phyloP scores from a whole-genome alignment of 306 rosid species.

The Castanea sativa region DNA sequence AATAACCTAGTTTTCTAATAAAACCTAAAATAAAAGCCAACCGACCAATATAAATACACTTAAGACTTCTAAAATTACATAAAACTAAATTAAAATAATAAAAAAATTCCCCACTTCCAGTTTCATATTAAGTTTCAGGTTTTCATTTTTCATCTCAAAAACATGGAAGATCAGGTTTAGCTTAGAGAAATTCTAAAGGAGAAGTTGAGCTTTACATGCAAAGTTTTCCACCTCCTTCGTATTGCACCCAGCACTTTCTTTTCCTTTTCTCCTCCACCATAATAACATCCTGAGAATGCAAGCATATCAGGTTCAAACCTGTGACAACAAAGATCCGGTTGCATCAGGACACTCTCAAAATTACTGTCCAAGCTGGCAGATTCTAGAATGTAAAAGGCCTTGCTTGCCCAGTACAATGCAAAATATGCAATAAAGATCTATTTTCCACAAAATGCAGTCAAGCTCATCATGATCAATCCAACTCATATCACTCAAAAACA shows the following conservation, averaged over 20 bases:
- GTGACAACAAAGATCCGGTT: conserved; percentile 24
- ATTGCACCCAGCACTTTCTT: conserved; percentile 74
- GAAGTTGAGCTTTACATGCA: conserved; percentile 66
- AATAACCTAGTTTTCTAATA: too few species aligned
- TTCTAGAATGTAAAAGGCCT: background rate
- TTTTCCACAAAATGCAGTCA: background rate
- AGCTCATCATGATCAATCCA: background rate
- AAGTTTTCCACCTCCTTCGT: conserved; percentile 96
- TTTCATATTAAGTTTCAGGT: background rate
- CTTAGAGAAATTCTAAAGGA: conserved; percentile 1
- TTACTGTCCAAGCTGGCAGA: background rate
- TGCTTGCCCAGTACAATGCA: background rate
- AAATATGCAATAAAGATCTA: background rate
- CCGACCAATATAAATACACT: background rate
- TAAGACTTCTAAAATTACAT: too few species aligned
- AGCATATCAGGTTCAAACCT: conserved; percentile 99
- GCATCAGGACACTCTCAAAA: conserved; percentile 22
- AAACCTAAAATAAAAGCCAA: too few species aligned
- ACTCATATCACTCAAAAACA: background rate
- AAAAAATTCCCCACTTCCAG: too few species aligned
- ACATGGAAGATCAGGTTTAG: conserved; percentile 4
- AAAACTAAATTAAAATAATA: too few species aligned
- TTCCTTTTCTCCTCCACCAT: conserved; percentile 98
- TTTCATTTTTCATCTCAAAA: conserved; percentile 14
- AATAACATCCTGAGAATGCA: conserved; percentile 97